These are phyloP conservation scores for Lasiosphaeris hirsuta DNA, from an alignment of 495 filamentous ascomycete genomes.

Conservation along the genomic window DNA sequence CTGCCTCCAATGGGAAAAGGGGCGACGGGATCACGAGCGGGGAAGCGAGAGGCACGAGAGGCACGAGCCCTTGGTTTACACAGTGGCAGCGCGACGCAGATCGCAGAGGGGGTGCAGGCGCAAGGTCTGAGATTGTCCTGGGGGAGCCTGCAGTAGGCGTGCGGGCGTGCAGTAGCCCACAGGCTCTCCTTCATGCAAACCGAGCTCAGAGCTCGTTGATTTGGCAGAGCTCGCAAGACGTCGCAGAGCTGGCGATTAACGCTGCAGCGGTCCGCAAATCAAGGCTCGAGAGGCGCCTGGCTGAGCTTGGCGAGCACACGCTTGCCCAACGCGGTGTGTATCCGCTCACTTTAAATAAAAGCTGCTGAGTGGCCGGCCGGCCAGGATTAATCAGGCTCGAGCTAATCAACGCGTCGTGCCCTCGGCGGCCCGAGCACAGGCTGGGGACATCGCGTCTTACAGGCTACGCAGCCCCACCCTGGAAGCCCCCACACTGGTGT, in stretches of 20 bases:
- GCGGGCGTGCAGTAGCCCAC: too few relatives aligned
- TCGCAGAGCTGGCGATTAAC: conserved; percentile 5
- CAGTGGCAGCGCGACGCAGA: not conserved
- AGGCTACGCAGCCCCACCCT: conserved; percentile 1
- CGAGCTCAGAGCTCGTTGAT: conserved; percentile 13
- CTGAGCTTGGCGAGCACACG: conserved; percentile 5
- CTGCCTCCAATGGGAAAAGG: conserved; percentile 19
- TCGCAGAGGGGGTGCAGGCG: not conserved
- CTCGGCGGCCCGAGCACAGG: conserved; percentile 8
- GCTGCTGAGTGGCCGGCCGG: conserved; percentile 8
- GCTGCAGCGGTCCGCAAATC: conserved; percentile 14
- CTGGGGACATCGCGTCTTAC: conserved; percentile 8
- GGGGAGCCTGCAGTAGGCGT: conserved; percentile 4
- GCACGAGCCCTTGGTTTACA: conserved; percentile 2
- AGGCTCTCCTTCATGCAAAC: conserved; percentile 13
- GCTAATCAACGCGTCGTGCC: conserved; percentile 19
- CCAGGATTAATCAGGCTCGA: not conserved
- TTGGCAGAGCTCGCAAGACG: conserved; percentile 3
- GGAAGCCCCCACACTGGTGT: not conserved
- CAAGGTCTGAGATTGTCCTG: not conserved
- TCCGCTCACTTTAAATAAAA: not conserved
- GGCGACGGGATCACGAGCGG: conserved; percentile 10
- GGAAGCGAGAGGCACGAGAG: not conserved
- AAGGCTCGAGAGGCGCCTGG: conserved; percentile 7
- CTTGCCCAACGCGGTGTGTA: conserved; percentile 11